Percentiles rank a stretch among this genome's conserved stretches.
phyloP scores from a whole-genome alignment of 2,329 filamentous ascomycete species.

The Cercospora sojina region DNA sequence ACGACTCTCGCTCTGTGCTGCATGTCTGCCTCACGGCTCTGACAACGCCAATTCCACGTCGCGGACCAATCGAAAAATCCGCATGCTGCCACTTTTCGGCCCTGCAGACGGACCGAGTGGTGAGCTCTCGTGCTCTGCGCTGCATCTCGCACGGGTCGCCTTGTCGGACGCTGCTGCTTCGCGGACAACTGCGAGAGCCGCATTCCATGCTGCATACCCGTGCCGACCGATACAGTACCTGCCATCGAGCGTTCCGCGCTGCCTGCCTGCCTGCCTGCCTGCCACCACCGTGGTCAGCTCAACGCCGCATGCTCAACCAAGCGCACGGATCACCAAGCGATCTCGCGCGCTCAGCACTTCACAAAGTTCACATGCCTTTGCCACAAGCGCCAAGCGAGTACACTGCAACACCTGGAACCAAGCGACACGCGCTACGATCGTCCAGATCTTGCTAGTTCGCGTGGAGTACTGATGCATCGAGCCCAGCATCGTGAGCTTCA shows the following conservation, averaged over 20 bases:
- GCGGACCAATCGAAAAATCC: background rate
- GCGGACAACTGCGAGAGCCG: background rate
- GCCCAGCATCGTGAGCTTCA: slow-evolving; percentile 2
- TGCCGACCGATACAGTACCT: background rate
- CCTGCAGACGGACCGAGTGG: background rate
- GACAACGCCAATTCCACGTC: background rate
- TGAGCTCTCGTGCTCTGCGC: background rate
- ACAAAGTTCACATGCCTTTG: slow-evolving; percentile 10
- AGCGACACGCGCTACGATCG: slow-evolving; percentile 5
- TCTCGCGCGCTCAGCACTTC: background rate
- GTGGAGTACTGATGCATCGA: slow-evolving; percentile 5
- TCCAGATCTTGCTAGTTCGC: background rate
- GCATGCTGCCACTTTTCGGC: background rate
- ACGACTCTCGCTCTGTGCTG: background rate
- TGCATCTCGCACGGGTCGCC: background rate
- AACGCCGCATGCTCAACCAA: background rate
- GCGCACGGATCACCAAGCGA: background rate
- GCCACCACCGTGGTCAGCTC: background rate
- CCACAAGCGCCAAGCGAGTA: slow-evolving; percentile 3
- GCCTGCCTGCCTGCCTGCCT: background rate
- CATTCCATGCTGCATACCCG: background rate
- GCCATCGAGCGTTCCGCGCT: background rate
- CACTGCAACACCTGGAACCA: background rate
- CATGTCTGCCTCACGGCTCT: background rate
- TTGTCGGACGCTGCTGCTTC: background rate